Base-by-base conservation (phyloP, 2,329 filamentous ascomycete species). In the Teratosphaeria destructans region DNA sequence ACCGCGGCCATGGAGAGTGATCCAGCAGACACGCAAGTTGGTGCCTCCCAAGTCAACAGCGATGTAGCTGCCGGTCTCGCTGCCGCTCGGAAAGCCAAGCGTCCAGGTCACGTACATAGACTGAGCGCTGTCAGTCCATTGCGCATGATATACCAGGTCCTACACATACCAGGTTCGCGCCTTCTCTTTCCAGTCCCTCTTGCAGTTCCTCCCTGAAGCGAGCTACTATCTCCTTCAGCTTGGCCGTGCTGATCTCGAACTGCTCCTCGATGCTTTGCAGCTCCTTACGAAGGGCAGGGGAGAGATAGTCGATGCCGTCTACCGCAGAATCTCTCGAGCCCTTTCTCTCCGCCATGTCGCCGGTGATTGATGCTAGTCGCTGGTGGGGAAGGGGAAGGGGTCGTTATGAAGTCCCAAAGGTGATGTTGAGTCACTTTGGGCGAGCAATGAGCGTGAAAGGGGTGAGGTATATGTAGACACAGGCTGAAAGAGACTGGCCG, bases 91-190 rank as follows among this genome's bases (percentile, higher is more conserved):
- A 74, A 90, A 92, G 56, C 85, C 85, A 85, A 96, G 91, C 62
- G 95, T 92, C 93, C 93, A 97, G 61, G 93, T 96, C 60, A 93
- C 89, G 76, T 96, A 96, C 93, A 97, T 97, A 63, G 93, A 93
- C 90, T 95, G 67, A 54, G 23, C n/a, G n/a, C 35, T 43, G 55
- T 59, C 35, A 54, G 43, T n/a, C 26, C 7, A n/a, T 19, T 16
- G 27, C 29, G 14, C 10, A 19, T 43, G 49, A 29, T n/a, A 11
- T 23, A 43, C 12, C 6, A 26, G 3, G 8, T 39, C 3, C 5
- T 5, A 4, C 2, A 11, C 55, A n/a, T 59, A 60, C 60, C 49
- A 62, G 57, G 47, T 62, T 60, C n/a, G 52, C 16, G 49, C 59
- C 59, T 58, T 61, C 27, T 19, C 59, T 61, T 32, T 27, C 52